These are phyloP conservation scores for Amphicarpaea edgeworthii DNA, from an alignment of 306 rosid species.

Conservation along the genomic window DNA sequence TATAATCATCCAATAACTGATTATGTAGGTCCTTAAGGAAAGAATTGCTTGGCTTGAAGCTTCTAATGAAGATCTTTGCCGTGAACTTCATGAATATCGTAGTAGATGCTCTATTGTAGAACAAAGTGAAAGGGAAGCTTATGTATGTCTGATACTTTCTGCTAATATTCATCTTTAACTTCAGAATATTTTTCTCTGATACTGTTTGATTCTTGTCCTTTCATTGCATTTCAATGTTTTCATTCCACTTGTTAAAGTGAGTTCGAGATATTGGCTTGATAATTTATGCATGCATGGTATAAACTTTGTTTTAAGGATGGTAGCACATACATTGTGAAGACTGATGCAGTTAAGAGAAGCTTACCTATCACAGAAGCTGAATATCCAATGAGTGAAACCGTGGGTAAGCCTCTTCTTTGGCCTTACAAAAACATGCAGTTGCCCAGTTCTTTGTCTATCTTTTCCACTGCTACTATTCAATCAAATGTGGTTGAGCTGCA, in stretches of 20 bases:
- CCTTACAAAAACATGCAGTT: conserved; percentile 33
- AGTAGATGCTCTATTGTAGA: conserved; percentile 73
- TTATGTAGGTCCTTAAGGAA: conserved; percentile 89
- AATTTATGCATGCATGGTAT: conserved; percentile 39
- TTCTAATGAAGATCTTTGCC: conserved; percentile 95
- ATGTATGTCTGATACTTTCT: conserved; percentile 58
- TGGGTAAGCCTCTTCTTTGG: conserved; percentile 62
- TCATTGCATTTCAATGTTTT: conserved; percentile 29
- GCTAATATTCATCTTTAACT: conserved; percentile 38
- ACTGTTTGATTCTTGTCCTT: conserved; percentile 35
- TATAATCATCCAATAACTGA: conserved; percentile 42
- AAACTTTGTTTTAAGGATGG: conserved; percentile 71
- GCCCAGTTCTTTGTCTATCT: conserved; percentile 33
- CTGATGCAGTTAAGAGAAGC: conserved; percentile 90
- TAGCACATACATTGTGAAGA: conserved; percentile 62
- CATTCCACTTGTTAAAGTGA: conserved; percentile 23
- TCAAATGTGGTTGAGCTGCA: conserved; percentile 39
- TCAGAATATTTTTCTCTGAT: conserved; percentile 13
- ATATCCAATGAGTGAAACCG: conserved; percentile 79
- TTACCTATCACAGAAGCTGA: conserved; percentile 77
- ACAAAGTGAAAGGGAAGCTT: conserved; percentile 74
- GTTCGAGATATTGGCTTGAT: conserved; percentile 37
- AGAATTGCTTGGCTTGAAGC: conserved; percentile 98
- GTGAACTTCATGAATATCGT: conserved; percentile 94
- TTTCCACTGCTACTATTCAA: conserved; percentile 30